A percentile compares a stretch with the other conserved stretches of the same genome.
Evolutionary conservation across 106 monocot genomes (phyloP).

Genomic region (Apostasia ramifera): DNA sequence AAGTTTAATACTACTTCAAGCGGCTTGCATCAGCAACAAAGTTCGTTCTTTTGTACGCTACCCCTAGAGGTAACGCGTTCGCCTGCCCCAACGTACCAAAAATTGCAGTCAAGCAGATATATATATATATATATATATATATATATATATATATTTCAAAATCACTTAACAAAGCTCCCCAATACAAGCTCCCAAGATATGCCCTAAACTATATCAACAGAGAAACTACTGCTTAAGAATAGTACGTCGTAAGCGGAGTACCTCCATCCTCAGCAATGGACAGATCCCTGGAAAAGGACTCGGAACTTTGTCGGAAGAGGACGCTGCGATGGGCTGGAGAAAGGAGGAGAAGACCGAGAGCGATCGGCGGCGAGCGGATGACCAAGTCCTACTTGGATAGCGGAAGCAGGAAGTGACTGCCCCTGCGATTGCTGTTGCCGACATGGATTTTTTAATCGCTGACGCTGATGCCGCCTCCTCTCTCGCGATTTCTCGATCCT

Average conservation of each 20-base stretch:
- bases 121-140: too few species aligned
- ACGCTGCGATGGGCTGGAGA: background rate
- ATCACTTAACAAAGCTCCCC: too few species aligned
- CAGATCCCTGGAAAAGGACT: background rate
- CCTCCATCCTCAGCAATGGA: conserved; percentile 4
- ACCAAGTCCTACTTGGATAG: background rate
- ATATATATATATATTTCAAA: too few species aligned
- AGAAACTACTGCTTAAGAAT: too few species aligned
- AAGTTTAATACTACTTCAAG: too few species aligned
- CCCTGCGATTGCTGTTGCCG: background rate
- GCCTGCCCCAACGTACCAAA: too few species aligned
- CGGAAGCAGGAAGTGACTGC: background rate
- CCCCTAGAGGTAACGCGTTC: too few species aligned
- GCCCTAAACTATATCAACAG: too few species aligned
- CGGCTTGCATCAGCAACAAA: too few species aligned
- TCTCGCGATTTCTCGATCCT: background rate
- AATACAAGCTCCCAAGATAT: too few species aligned
- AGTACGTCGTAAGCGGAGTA: background rate
- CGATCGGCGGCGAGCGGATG: background rate
- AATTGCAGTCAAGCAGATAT: too few species aligned
- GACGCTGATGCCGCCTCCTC: background rate
- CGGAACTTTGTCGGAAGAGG: background rate
- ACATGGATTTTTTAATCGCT: background rate
- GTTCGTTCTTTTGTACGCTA: too few species aligned
- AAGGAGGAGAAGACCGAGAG: background rate